Conservation (phyloP, 2,329 filamentous ascomycete genomes). For the Colletotrichum plurivorum region DNA sequence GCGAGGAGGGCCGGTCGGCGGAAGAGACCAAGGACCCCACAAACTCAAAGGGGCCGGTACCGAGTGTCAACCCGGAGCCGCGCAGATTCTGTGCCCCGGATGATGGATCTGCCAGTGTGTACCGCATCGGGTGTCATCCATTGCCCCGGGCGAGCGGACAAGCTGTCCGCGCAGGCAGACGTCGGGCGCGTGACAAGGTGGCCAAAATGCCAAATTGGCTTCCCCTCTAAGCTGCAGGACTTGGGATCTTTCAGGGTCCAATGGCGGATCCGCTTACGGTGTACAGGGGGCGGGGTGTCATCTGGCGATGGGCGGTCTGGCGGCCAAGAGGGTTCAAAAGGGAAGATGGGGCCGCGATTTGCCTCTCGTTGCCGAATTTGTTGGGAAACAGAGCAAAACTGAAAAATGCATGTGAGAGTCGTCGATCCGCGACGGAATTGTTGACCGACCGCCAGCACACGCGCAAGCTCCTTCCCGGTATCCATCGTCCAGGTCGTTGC, state of each 20-base stretch:
- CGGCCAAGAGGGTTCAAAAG: constrained; percentile 39
- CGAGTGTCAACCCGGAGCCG: too few species aligned
- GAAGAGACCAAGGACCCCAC: too few species aligned
- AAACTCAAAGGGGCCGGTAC: too few species aligned
- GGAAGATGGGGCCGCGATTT: constrained; percentile 38
- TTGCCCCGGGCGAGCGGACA: constrained; percentile 19
- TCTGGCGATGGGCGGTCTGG: constrained; percentile 40
- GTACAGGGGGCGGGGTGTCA: constrained; percentile 30
- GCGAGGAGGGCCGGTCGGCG: too few species aligned
- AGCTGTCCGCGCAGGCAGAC: neutral
- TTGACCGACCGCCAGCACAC: constrained; percentile 26
- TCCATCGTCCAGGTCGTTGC: constrained; percentile 3
- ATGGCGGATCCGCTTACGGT: constrained; percentile 22
- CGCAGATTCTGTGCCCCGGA: neutral
- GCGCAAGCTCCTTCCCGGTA: constrained; percentile 30
- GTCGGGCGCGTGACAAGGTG: constrained; percentile 13
- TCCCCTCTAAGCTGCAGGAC: constrained; percentile 31
- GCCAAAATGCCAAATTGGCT: constrained; percentile 33
- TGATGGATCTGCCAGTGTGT: neutral
- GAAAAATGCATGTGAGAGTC: constrained; percentile 39
- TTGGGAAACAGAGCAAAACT: constrained; percentile 28
- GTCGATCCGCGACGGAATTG: constrained; percentile 29
- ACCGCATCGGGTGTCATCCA: neutral
- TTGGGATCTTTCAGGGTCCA: constrained; percentile 34
- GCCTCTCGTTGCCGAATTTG: constrained; percentile 38